Base-by-base conservation (phyloP, 352 stramenopile genomes). In the Thalassiosira sp. region DNA sequence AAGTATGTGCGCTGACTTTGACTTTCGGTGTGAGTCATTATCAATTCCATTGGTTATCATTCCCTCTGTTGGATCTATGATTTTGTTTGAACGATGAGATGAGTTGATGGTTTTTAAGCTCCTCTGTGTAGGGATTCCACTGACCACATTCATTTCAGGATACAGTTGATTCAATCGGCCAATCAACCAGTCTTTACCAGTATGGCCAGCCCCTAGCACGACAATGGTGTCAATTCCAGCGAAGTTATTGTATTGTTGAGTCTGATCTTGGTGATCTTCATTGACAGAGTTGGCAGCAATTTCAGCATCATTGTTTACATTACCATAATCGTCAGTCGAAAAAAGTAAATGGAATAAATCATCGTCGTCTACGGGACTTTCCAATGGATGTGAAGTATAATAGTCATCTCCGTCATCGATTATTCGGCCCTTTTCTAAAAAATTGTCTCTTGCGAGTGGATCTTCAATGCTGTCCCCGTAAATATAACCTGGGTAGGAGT, bases 221-320 rank as follows among this genome's bases (percentile, higher is more conserved):
- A 72, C 61, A 58, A 82, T 82, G 0, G 52, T 76, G 33, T 82
- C 65, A 22, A 82, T 73, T 15, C 48, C 58, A 53, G 13, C n/a
- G 22, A 79, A 15, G 11, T 28, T 31, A 67, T 70, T 66, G 33
- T 65, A 65, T 27, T 49, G 52, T 28, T 56, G 35, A 59, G 27
- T 59, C 35, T 72, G 40, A 13, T 31, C 16, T 25, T 62, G 16
- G 5, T 53, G 6, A 5, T 5, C 45, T 3, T 64, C 43, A 24
- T 49, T 27, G 18, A 15, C 35, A 22, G 33, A 52, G 20, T n/a
- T 18, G 28, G 16, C 16, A 52, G 16, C 43, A 11, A 52, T 40
- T 35, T 18, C 16, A 28, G 28, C 16, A 22, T 48, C 35, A 40
- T 72, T 10, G 5, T 42, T 13, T 25, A 31, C 13, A 48, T 63